A percentile compares a stretch with the other conserved stretches of the same genome.
Conservation (phyloP, 2,329 filamentous ascomycete genomes). For the Cladorrhinum sp. region DNA sequence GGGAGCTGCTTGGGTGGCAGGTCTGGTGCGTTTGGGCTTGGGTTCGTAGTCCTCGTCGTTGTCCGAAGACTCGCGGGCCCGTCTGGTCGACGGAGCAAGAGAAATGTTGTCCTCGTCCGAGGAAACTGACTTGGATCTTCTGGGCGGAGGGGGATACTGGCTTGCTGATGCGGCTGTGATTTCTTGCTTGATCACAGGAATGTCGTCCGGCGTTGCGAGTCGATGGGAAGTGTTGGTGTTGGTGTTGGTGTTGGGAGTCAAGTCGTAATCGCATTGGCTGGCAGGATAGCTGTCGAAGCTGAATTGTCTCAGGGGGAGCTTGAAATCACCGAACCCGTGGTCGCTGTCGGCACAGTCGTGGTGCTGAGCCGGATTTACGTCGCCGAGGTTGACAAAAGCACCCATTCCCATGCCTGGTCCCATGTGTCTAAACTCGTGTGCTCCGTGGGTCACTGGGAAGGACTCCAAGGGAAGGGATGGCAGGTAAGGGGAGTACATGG, state of each 20-base stretch:
- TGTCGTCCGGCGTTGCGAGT: conserved; percentile 30
- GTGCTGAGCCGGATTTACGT: conserved; percentile 35
- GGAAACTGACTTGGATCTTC: not conserved
- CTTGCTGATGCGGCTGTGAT: conserved; percentile 11
- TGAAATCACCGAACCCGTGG: conserved; percentile 25
- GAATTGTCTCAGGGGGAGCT: conserved; percentile 26
- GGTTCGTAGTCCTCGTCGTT: conserved; percentile 20
- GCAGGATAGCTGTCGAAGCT: conserved; percentile 35
- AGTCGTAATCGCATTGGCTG: conserved; percentile 25
- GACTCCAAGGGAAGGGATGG: not conserved
- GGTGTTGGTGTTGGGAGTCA: conserved; percentile 11
- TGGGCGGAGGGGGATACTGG: conserved; percentile 18
- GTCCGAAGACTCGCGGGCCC: conserved; percentile 12
- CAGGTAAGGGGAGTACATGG: conserved; percentile 25
- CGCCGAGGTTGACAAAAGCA: conserved; percentile 32
- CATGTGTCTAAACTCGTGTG: not conserved
- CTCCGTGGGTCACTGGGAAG: not conserved
- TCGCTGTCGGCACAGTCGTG: conserved; percentile 32
- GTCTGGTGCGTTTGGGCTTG: not conserved
- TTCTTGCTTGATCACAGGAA: conserved; percentile 22
- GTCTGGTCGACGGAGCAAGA: conserved; percentile 9
- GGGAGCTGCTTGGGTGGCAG: not conserved
- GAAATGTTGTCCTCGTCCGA: conserved; percentile 12
- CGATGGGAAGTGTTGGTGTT: conserved; percentile 21
- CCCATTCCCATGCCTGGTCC: not conserved